A percentile compares a stretch with the other conserved stretches of the same genome.
phyloP scores from a whole-genome alignment of 345 rosid genomes.

The Crucihimalaya himalaica region DNA sequence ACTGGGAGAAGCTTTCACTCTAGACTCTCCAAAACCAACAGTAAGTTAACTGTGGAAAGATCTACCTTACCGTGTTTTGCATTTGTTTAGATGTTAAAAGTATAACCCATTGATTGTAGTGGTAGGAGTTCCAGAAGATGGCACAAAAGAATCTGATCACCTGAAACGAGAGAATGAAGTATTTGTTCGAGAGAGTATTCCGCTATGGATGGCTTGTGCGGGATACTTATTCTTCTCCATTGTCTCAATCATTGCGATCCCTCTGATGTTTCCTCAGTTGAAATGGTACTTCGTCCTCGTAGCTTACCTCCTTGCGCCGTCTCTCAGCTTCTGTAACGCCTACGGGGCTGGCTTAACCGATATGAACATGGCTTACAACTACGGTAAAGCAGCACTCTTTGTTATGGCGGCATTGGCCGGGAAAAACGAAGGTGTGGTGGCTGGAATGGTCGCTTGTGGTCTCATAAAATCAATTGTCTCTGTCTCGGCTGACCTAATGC shows the following conservation, averaged over 20 bases:
- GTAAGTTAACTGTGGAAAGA: slow-evolving; percentile 26
- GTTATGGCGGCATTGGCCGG: slow-evolving; percentile 77
- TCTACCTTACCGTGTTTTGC: not conserved
- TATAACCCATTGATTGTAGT: slow-evolving; percentile 2
- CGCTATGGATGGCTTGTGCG: slow-evolving; percentile 70
- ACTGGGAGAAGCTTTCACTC: slow-evolving; percentile 53
- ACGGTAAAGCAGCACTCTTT: slow-evolving; percentile 90
- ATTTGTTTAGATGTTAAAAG: not conserved
- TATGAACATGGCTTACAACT: slow-evolving; percentile 96
- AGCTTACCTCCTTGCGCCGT: slow-evolving; percentile 86
- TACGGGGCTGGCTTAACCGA: slow-evolving; percentile 95
- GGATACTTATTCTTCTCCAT: slow-evolving; percentile 71
- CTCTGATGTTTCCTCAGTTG: slow-evolving; percentile 82
- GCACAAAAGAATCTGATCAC: slow-evolving; percentile 27
- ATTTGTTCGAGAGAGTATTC: slow-evolving; percentile 73
- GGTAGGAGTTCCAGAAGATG: slow-evolving; percentile 17
- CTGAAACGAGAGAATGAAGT: slow-evolving; percentile 56
- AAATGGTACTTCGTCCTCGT: slow-evolving; percentile 89
- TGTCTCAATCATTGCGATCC: slow-evolving; percentile 68
- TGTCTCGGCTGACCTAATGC: slow-evolving; percentile 91
- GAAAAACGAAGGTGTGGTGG: slow-evolving; percentile 69
- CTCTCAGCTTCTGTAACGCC: slow-evolving; percentile 94
- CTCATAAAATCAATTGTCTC: slow-evolving; percentile 84
- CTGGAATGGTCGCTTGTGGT: slow-evolving; percentile 90
- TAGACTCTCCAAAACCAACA: slow-evolving; percentile 43